Base-by-base conservation (phyloP, 2,329 filamentous ascomycete species). In the Fusarium buharicum region DNA sequence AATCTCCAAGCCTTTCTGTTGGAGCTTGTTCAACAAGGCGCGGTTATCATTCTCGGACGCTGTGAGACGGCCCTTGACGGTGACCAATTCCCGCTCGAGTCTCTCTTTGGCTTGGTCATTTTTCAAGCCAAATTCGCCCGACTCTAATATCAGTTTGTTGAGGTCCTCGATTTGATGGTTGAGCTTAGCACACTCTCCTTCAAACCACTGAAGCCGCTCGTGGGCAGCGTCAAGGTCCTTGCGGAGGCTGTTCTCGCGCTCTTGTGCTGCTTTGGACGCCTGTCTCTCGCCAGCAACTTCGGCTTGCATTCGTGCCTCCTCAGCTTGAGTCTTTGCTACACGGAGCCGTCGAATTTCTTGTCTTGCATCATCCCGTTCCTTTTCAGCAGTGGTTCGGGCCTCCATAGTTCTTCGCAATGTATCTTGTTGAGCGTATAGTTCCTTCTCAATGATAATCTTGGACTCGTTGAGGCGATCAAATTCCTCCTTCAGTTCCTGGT, bases 31-130 rank as follows among this genome's bases (percentile, higher is more conserved):
- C 65, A 98, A 84, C n/a, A 99, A 81, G 6, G 93, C 90, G 47
- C 92, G 89, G 71, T 98, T 98, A 77, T 98, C 94, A 69, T 98
- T 97, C 74, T 99, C 94, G 0, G 94, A 98, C 20, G 94, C 95
- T 8, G 90, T 85, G 36, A 99, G 81, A 18, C 94, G 89, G 58
- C 93, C 93, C 75, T 95, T 96, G 67, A 97, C 86, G 1, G 94
- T 97, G 18, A 92, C 89, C 7, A 98, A 83, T 73, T 99, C 95
- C 18, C 93, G 87, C 75, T 98, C 93, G 39, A 97, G 83, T 31
- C 95, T 89, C 74, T 97, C 93, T 75, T 98, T 98, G 64, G 93
- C 90, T 72, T 97, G 92, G 70, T 98, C 95, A 69, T 96, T 92
- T 68, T 92, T 92, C 54, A 94, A 82, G 45, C 92, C 92, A 77